Evolutionary conservation across 2,329 filamentous ascomycete species (phyloP), one percentile per base, ranked within the genome.

Genomic region (Dothistroma septosporum): DNA sequence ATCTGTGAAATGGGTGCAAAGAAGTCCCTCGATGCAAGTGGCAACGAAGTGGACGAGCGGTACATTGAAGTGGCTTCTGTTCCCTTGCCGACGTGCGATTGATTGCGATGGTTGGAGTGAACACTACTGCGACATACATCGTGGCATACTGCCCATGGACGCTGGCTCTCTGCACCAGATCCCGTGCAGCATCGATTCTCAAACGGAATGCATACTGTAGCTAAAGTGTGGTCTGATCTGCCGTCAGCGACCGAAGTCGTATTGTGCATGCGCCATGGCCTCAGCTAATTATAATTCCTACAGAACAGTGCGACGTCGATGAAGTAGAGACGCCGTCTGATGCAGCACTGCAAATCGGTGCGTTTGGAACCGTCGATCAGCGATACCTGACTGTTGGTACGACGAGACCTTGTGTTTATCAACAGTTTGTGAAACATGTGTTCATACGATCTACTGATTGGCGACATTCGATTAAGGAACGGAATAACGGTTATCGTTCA

Each of bases 1-100:
- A 87, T 97, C 41, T 97, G 91, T 72, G 86, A 85, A 71, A 96
- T 97, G 92, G 91, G 92, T 0, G 91, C 91, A 10, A 89, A 87
- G 79, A 86, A 83, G 68, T 77, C 85, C 31, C 77, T 83, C 8
- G 76, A 82, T 37, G 76, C 76, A 0, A 71, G 72, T 21, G 79
- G 81, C 1, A 83, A 76, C 14, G 73, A 80, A 1, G 67, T 84
- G 37, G 78, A 77, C 19, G 79, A 85, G 72, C 74, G 77, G 67
- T 86, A 87, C 69, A 76, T 73, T 24, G 77, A 81, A 61, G 76
- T 86, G 58, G 78, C 72, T 16, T 67, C 59, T 56, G 58, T 68
- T 32, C 47, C 48, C 10, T 49, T 72, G 35, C 66, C 61, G 16
- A 41, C 50, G 8, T 64, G 53, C 60, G 24, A 16, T 9, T 10